phyloP scores from a whole-genome alignment of 352 stramenopile species.

The Albugo laibachii region DNA sequence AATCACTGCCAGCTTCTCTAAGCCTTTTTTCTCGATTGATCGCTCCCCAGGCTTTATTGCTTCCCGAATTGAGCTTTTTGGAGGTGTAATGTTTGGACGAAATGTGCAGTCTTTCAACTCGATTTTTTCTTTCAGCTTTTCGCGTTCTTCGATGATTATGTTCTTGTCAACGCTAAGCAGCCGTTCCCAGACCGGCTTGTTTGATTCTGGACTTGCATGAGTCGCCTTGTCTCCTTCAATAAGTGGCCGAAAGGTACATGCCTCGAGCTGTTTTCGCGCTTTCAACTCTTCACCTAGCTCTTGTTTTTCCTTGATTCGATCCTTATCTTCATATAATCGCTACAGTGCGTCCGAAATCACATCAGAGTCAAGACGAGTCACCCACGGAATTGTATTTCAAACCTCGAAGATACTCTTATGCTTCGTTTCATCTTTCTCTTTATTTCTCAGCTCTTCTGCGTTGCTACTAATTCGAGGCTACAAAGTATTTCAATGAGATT shows the following conservation, averaged over 20 bases:
- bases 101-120: conserved; percentile 69
- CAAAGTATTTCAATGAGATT: conserved; percentile 23
- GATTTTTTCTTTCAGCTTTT: conserved; percentile 42
- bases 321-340: conserved; percentile 62
- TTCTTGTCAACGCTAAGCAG: conserved; percentile 59
- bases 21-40: too few species aligned
- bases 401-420: conserved; percentile 68
- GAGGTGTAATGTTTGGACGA: conserved; percentile 49
- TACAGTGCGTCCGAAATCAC: conserved; percentile 5
- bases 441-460: conserved; percentile 8
- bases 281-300: conserved; percentile 42
- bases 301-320: conserved; percentile 62
- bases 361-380: background rate
- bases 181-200: conserved; percentile 46
- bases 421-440: conserved; percentile 23
- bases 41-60: too few species aligned
- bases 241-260: conserved; percentile 58
- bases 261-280: conserved; percentile 52
- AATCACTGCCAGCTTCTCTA: too few species aligned
- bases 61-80: conserved; percentile 8
- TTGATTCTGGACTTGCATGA: background rate
- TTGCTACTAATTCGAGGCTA: background rate
- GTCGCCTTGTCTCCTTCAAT: conserved; percentile 14
- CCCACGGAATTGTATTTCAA: background rate
- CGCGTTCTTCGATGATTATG: conserved; percentile 53